These are phyloP conservation scores for Plantago elongata DNA, from an alignment of 257 asterid species.

Conservation along the genomic window DNA sequence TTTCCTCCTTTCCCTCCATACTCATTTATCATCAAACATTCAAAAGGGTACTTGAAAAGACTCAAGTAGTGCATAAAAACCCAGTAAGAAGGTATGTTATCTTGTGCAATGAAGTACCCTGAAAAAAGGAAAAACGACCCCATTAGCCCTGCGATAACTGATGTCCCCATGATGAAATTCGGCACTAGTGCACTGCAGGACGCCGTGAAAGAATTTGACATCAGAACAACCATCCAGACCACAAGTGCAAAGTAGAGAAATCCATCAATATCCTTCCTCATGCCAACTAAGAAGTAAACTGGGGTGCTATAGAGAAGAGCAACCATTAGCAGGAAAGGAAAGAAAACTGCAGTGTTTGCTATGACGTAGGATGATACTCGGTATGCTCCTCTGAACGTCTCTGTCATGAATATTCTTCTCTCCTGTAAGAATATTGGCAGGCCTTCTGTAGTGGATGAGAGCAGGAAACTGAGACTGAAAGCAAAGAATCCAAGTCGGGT, in stretches of 20 bases:
- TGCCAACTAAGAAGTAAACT: conserved; percentile 77
- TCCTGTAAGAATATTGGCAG: conserved; percentile 81
- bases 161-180: conserved; percentile 76
- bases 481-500: conserved; percentile 79
- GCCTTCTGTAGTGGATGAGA: conserved; percentile 76
- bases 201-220: conserved; percentile 84
- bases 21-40: conserved; percentile 75
- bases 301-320: conserved; percentile 53
- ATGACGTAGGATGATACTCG: conserved; percentile 68
- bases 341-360: conserved; percentile 68
- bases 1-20: conserved; percentile 59
- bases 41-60: conserved; percentile 78
- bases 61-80: conserved; percentile 86
- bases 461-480: conserved; percentile 64
- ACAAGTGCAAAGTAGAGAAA: conserved; percentile 65
- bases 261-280: conserved; percentile 47
- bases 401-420: conserved; percentile 59
- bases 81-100: conserved; percentile 65
- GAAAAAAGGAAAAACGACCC: conserved; percentile 89
- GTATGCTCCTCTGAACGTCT: conserved; percentile 72
- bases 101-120: conserved; percentile 65
- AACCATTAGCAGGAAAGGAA: conserved; percentile 63
- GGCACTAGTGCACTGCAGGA: conserved; percentile 86
- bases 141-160: conserved; percentile 83
- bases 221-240: conserved; percentile 63